Conservation (phyloP, 805 yeast species). For the Lipomyces yamadae region DNA sequence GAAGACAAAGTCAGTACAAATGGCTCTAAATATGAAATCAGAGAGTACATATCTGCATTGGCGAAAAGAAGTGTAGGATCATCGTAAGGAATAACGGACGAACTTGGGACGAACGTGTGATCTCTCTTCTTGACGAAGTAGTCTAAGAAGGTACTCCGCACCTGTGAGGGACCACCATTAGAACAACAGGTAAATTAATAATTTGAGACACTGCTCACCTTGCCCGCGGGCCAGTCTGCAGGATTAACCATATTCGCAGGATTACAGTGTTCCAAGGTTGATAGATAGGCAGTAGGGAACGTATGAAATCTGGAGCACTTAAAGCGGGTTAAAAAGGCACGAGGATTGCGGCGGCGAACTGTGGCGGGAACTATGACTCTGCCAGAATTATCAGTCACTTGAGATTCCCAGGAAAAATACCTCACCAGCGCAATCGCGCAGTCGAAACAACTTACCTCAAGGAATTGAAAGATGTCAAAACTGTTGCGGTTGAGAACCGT, state of each 20-base stretch:
- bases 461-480: not conserved
- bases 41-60: slow-evolving; percentile 72
- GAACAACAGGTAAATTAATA: not conserved
- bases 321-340: not conserved
- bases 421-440: not conserved
- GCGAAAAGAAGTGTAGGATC: slow-evolving; percentile 97
- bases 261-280: not conserved
- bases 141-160: slow-evolving; percentile 84
- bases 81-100: slow-evolving; percentile 96
- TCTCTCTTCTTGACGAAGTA: slow-evolving; percentile 65
- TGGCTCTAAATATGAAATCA: not conserved
- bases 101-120: slow-evolving; percentile 87
- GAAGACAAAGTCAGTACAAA: slow-evolving; percentile 11
- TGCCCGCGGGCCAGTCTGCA: slow-evolving; percentile 32
- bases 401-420: not conserved
- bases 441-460: not conserved
- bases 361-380: not conserved
- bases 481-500: not conserved
- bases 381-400: not conserved
- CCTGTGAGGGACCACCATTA: slow-evolving; percentile 45
- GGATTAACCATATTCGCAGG: slow-evolving; percentile 18
- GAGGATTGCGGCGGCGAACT: not conserved
- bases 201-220: slow-evolving; percentile 15
- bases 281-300: not conserved
- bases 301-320: not conserved